These are phyloP conservation scores for Debaryomycetaceae sp. DNA, from an alignment of 1,139 yeast species.

Conservation along the genomic window DNA sequence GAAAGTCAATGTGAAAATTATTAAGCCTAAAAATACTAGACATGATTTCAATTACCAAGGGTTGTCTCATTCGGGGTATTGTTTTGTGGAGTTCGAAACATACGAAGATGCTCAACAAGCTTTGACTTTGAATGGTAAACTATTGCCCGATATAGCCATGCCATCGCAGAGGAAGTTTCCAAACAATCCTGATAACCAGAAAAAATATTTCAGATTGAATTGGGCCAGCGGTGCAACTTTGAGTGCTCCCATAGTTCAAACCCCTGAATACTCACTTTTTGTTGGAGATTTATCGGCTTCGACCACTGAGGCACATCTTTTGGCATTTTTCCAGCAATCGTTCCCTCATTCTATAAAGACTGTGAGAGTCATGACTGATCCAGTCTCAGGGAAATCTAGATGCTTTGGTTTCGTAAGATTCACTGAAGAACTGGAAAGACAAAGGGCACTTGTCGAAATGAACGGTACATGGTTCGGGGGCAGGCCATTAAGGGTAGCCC, in stretches of 20 bases:
- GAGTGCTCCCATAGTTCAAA: conserved; percentile 47
- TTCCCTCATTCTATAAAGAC: conserved; percentile 62
- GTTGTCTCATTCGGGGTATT: conserved; percentile 63
- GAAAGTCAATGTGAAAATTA: conserved; percentile 49
- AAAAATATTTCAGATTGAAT: conserved; percentile 61
- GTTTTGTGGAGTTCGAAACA: conserved; percentile 66
- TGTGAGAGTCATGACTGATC: conserved; percentile 76
- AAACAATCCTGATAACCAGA: conserved; percentile 50
- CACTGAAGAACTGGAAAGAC: conserved; percentile 59
- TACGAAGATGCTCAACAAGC: conserved; percentile 67
- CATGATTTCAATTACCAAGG: conserved; percentile 26
- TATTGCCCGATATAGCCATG: conserved; percentile 55
- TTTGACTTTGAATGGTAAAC: conserved; percentile 59
- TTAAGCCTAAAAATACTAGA: conserved; percentile 40
- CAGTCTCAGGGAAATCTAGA: conserved; percentile 64
- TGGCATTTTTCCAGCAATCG: conserved; percentile 62
- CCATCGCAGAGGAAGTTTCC: conserved; percentile 44
- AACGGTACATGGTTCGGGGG: conserved; percentile 75
- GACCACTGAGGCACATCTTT: conserved; percentile 66
- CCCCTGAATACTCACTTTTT: conserved; percentile 61
- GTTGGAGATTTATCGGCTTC: conserved; percentile 79
- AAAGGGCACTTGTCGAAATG: conserved; percentile 65
- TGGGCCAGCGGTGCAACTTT: conserved; percentile 73
- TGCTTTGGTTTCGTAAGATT: conserved; percentile 79
- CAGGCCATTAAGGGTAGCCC: conserved; percentile 68